phyloP scores from a whole-genome alignment of 2,329 filamentous ascomycete genomes.

The Ophiostoma sp. region DNA sequence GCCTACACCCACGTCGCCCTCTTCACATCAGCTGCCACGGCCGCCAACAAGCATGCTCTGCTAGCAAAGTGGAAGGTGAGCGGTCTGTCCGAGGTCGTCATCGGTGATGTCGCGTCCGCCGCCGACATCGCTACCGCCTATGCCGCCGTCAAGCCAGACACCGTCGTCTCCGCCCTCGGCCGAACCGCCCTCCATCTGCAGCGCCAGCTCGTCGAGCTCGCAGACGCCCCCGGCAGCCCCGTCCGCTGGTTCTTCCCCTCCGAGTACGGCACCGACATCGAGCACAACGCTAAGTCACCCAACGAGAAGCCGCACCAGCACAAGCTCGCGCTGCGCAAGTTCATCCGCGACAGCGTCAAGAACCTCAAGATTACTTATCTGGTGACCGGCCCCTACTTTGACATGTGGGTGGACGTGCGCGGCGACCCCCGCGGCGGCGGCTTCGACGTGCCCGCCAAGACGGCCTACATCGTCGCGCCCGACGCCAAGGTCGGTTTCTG shows the following conservation, averaged over 20 bases:
- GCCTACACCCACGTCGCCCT: constrained; percentile 34
- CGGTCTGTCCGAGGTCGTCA: constrained; percentile 49
- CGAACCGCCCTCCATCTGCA: constrained; percentile 57
- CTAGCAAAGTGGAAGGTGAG: constrained; percentile 40
- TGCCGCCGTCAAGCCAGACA: constrained; percentile 52
- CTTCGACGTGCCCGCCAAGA: constrained; percentile 53
- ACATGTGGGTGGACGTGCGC: constrained; percentile 52
- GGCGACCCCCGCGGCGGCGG: constrained; percentile 45
- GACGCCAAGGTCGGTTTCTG: constrained; percentile 61
- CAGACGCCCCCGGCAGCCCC: constrained; percentile 44
- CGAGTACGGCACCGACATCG: constrained; percentile 63
- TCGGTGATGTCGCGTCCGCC: constrained; percentile 50
- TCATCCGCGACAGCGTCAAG: constrained; percentile 49
- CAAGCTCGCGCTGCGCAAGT: constrained; percentile 63
- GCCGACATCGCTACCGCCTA: constrained; percentile 53
- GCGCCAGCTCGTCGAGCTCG: constrained; percentile 55
- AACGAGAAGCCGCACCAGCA: constrained; percentile 62
- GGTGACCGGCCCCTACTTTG: constrained; percentile 64
- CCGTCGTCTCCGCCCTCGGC: constrained; percentile 60
- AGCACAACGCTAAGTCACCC: constrained; percentile 53
- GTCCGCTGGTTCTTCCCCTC: constrained; percentile 63
- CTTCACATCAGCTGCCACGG: constrained; percentile 44
- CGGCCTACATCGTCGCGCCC: constrained; percentile 57
- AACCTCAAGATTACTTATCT: constrained; percentile 59
- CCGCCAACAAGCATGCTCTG: constrained; percentile 45